Evolutionary conservation across 768 basidiomycete genomes (phyloP).

Genomic region (Termitomyces sp.): DNA sequence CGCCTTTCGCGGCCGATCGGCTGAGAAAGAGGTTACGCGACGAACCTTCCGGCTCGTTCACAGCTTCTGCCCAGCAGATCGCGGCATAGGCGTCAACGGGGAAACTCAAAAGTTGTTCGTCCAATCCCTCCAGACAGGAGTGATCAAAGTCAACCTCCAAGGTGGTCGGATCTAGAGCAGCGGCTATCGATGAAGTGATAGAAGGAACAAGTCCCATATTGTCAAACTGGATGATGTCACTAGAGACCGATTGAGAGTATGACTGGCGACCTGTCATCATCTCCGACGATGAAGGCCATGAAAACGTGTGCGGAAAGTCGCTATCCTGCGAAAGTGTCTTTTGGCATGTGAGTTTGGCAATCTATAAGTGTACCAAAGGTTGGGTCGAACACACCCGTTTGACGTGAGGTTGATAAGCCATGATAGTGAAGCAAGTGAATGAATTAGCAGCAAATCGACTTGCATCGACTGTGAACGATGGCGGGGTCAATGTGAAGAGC

Average conservation of each 20-base stretch:
- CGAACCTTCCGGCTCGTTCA: conserved; percentile 8
- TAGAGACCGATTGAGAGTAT: conserved; percentile 22
- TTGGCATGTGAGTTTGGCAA: background rate
- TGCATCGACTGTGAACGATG: background rate
- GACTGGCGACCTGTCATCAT: conserved; percentile 16
- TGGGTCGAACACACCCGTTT: conserved; percentile 3
- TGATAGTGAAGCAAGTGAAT: background rate
- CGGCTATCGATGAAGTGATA: conserved; percentile 8
- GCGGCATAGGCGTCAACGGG: conserved; percentile 34
- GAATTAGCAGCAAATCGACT: background rate
- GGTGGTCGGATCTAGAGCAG: conserved; percentile 33
- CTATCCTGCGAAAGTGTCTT: conserved; percentile 18
- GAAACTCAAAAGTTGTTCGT: conserved; percentile 30
- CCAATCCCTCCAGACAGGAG: conserved; percentile 35
- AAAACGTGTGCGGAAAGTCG: conserved; percentile 27
- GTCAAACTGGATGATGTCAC: conserved; percentile 21
- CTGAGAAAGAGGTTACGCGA: background rate
- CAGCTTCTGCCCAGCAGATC: conserved; percentile 31
- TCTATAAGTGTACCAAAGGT: background rate
- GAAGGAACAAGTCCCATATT: conserved; percentile 12
- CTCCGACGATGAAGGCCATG: conserved; percentile 24
- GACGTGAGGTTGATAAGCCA: background rate
- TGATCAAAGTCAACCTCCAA: conserved; percentile 34
- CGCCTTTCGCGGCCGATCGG: background rate
- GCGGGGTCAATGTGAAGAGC: background rate